Evolutionary conservation across 352 stramenopile species (phyloP).

Genomic region (Phytopythium delawarense): DNA sequence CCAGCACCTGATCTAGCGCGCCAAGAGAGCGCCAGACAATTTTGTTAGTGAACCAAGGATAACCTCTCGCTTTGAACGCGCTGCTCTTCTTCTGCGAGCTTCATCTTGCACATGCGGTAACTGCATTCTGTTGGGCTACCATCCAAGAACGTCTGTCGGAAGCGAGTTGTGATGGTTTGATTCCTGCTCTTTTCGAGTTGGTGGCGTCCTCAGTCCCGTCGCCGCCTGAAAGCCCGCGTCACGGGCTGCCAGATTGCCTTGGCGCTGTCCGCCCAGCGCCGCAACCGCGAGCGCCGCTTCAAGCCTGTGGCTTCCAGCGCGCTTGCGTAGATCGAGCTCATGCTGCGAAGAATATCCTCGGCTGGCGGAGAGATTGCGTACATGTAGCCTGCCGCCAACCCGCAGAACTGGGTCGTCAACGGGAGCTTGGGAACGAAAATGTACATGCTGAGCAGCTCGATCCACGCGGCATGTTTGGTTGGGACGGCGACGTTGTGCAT

Average conservation of each 20-base stretch:
- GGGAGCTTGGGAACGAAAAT: conserved; percentile 74
- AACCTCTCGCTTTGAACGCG: not conserved
- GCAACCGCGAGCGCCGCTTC: not conserved
- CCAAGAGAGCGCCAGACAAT: not conserved
- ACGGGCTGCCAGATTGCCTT: not conserved
- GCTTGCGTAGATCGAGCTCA: not conserved
- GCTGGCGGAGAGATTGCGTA: not conserved
- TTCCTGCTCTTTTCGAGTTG: not conserved
- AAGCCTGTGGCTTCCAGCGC: not conserved
- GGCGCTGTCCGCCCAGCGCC: not conserved
- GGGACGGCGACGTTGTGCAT: conserved; percentile 73
- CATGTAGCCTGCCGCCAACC: conserved; percentile 49
- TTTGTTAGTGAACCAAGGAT: not conserved
- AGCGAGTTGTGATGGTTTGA: not conserved
- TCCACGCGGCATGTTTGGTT: conserved; percentile 85
- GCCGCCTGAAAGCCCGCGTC: not conserved
- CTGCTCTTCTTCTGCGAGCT: not conserved
- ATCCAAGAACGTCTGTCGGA: too few relatives aligned
- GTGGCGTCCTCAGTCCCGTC: not conserved
- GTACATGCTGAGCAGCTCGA: conserved; percentile 86
- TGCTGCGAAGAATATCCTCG: not conserved
- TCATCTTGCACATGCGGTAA: not conserved
- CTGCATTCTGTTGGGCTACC: not conserved
- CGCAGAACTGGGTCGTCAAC: conserved; percentile 81
- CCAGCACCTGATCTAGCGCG: conserved; percentile 28